These are phyloP conservation scores for Fusarium metavorans DNA, from an alignment of 2,329 filamentous ascomycete species.

Conservation along the genomic window DNA sequence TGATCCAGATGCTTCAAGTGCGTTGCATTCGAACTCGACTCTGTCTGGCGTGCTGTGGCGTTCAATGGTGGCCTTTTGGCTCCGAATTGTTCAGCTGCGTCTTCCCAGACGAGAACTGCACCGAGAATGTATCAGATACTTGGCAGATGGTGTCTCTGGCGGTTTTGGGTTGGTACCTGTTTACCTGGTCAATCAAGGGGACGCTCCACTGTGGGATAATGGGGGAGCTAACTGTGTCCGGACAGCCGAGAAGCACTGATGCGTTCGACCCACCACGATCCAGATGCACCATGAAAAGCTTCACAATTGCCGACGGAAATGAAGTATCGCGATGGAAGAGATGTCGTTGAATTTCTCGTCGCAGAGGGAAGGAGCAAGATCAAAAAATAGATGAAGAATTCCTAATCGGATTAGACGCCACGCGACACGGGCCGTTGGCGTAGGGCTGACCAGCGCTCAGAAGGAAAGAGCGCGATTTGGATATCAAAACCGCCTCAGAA, in stretches of 20 bases:
- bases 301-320: neutral
- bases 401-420: neutral
- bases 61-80: neutral
- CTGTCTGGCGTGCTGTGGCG: neutral
- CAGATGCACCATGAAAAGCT: neutral
- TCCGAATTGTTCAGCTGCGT: neutral
- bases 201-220: neutral
- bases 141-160: neutral
- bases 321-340: neutral
- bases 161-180: neutral
- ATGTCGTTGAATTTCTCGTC: neutral
- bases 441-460: neutral
- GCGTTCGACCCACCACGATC: neutral
- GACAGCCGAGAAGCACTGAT: neutral
- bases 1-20: neutral
- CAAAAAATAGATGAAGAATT: no score
- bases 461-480: neutral
- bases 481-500: neutral
- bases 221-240: neutral
- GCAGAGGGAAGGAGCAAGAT: neutral
- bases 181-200: neutral
- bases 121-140: conserved; percentile 1
- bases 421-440: neutral
- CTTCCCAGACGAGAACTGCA: neutral
- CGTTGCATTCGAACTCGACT: neutral